Base-by-base conservation (phyloP, 2,329 filamentous ascomycete species). In the Hymenotorrendiella dingleyae region DNA sequence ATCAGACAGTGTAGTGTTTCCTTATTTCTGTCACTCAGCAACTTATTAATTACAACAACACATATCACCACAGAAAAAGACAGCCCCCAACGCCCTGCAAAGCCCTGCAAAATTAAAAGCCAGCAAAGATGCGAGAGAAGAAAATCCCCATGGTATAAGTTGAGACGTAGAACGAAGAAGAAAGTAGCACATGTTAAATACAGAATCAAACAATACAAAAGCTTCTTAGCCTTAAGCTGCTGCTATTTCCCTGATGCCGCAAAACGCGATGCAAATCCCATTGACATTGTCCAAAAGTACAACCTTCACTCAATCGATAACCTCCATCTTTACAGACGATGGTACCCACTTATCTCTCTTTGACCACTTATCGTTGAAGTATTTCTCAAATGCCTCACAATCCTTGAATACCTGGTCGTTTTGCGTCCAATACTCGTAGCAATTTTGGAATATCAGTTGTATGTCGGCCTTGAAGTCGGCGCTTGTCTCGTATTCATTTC, bases 371-470 rank as follows among this genome's bases (percentile, higher is more conserved):
- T 80, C 71, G 54, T 78, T 76, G 48, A 76, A 71, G 9, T 67
- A 69, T 53, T 73, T 75, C 58, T 82, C 71, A 38, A 82, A 70
- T 48, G 71, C 72, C 61, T 78, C 68, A 47, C 76, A 76, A 1
- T 72, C 68, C 0, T 58, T 55, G 64, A 70, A 80, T 64, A 81
- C 77, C 0, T 68, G 67, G 37, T 77, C 72, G 20, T 67, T 67
- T 47, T 69, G 68, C 36, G 66, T 72, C 74, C 78, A 81, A 61
- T 82, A 82, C n/a, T 69, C 72, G 59, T 76, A 80, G 59, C 76
- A 81, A 58, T 82, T 82, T 20, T 69, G 62, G 45, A 81, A 81
- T 26, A 82, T 82, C 54, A 78, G 74, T 6, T 74, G 71, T 55
- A 82, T 70, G 59, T 82, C 78, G 3, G 60, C 61, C 27, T 71